Conservation (phyloP, 2,329 filamentous ascomycete species). For the Cordyceps javanica region DNA sequence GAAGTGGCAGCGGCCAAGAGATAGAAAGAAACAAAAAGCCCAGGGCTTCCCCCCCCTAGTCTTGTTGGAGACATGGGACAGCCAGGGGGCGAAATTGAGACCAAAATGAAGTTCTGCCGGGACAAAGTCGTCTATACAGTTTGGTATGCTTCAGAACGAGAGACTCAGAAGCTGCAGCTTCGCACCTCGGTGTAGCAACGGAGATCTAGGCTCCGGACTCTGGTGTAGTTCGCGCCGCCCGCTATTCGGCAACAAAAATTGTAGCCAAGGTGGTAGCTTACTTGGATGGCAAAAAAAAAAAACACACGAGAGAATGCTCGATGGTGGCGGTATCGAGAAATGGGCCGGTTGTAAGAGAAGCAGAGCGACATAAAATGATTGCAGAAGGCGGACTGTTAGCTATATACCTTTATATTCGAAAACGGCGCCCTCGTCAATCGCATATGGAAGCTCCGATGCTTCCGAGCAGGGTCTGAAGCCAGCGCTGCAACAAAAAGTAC, state of each 20-base stretch:
- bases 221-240: too few species aligned
- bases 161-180: too few species aligned
- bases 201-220: too few species aligned
- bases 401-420: not conserved
- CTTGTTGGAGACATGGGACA: not conserved
- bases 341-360: too few species aligned
- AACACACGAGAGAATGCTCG: too few species aligned
- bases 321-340: too few species aligned
- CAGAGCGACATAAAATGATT: too few species aligned
- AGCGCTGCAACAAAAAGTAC: not conserved
- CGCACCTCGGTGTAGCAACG: too few species aligned
- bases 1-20: constrained; percentile 14
- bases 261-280: too few species aligned
- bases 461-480: not conserved
- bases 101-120: not conserved
- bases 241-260: too few species aligned
- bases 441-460: not conserved
- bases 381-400: too few species aligned
- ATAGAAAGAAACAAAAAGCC: not conserved
- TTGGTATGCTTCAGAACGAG: not conserved
- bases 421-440: not conserved
- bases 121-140: not conserved
- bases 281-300: too few species aligned
- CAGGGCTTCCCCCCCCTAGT: not conserved
- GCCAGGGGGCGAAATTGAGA: not conserved